Conservation (phyloP, 2,329 filamentous ascomycete species). For the Hirsutella thompsonii region DNA sequence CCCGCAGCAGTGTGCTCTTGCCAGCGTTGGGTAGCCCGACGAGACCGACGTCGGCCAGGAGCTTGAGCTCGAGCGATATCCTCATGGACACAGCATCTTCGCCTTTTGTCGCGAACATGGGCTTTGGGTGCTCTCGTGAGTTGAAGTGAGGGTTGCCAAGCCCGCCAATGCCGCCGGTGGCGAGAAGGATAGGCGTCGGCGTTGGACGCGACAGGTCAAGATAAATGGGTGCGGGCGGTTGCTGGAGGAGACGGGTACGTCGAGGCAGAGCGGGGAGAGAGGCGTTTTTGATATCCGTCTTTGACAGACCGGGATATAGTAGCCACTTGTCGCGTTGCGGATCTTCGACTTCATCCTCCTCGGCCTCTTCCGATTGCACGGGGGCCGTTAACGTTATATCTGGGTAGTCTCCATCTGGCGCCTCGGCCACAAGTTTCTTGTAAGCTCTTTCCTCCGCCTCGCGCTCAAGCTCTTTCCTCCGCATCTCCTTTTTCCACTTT, state of each 20-base stretch:
- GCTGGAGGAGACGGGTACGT: constrained; percentile 43
- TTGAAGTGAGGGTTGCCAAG: constrained; percentile 90
- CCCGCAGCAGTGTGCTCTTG: constrained; percentile 82
- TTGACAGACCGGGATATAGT: constrained; percentile 65
- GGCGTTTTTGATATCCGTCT: constrained; percentile 50
- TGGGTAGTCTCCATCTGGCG: constrained; percentile 1
- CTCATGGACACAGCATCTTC: constrained; percentile 67
- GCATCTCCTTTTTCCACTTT: not conserved
- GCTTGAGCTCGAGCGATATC: constrained; percentile 81
- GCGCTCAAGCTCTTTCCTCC: not conserved
- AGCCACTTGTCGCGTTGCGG: constrained; percentile 63
- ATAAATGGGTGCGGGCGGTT: constrained; percentile 60
- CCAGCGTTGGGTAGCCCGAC: constrained; percentile 94
- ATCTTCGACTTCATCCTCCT: constrained; percentile 20
- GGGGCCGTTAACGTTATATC: not conserved
- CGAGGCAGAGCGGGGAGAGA: constrained; percentile 37
- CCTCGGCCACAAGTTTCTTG: not conserved
- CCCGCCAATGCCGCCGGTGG: constrained; percentile 78
- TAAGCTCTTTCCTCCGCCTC: constrained; percentile 4
- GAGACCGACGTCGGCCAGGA: constrained; percentile 87
- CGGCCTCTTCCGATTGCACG: not conserved
- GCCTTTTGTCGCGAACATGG: constrained; percentile 81
- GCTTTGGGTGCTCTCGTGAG: constrained; percentile 58
- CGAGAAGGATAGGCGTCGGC: constrained; percentile 70
- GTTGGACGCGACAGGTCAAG: constrained; percentile 67